phyloP scores from a whole-genome alignment of 2,329 filamentous ascomycete species.

The Rachicladosporium sp. region DNA sequence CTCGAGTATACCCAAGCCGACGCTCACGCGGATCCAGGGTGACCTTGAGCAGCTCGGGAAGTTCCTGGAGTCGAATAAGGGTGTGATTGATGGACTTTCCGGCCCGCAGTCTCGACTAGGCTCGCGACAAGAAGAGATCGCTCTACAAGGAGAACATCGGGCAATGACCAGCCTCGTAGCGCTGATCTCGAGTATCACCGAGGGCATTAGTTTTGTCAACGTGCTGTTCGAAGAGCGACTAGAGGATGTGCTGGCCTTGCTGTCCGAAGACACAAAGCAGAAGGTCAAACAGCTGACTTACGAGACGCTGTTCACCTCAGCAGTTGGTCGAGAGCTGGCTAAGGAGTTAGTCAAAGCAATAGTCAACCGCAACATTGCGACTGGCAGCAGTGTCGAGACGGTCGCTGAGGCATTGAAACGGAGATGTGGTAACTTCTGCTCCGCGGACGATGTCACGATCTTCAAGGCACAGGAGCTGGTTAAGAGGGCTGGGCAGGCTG shows the following conservation, averaged over 20 bases:
- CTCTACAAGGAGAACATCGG: constrained; percentile 86
- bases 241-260: constrained; percentile 67
- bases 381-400: constrained; percentile 92
- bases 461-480: constrained; percentile 97
- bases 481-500: constrained; percentile 73
- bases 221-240: constrained; percentile 91
- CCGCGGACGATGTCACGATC: constrained; percentile 89
- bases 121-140: constrained; percentile 81
- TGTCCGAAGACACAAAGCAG: constrained; percentile 58
- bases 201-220: constrained; percentile 90
- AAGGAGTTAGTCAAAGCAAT: constrained; percentile 95
- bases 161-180: constrained; percentile 76
- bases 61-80: constrained; percentile 78
- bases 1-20: constrained; percentile 54
- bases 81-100: constrained; percentile 86
- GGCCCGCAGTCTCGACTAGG: constrained; percentile 71
- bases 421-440: constrained; percentile 93
- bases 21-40: constrained; percentile 65
- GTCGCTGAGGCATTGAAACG: constrained; percentile 88
- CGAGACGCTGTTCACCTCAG: constrained; percentile 71
- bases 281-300: constrained; percentile 69
- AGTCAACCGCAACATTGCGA: constrained; percentile 94
- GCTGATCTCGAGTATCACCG: constrained; percentile 79
- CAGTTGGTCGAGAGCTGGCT: constrained; percentile 72
- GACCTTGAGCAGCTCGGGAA: constrained; percentile 65